Evolutionary conservation across 495 filamentous ascomycete species (phyloP).

Genomic region (Daldinia caldariorum): DNA sequence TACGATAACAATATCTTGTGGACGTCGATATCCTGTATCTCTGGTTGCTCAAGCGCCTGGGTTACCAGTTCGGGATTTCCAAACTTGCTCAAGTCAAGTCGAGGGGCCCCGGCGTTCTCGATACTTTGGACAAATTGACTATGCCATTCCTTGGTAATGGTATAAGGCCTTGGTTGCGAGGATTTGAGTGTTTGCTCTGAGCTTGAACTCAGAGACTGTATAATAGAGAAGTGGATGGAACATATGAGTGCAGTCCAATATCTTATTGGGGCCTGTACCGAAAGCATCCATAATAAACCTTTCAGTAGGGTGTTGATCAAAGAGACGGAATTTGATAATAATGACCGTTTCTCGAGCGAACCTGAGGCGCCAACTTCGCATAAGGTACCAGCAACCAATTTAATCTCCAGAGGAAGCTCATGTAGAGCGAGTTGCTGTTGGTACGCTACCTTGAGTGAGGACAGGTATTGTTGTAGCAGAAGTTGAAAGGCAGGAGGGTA

Average conservation of each 20-base stretch:
- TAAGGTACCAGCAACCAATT: constrained; percentile 35
- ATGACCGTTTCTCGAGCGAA: not conserved
- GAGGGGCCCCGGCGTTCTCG: constrained; percentile 26
- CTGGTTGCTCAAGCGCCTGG: constrained; percentile 12
- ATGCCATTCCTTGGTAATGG: constrained; percentile 41
- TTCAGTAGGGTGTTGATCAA: constrained; percentile 37
- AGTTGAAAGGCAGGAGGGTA: constrained; percentile 50
- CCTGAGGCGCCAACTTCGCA: constrained; percentile 36
- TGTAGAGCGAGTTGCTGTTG: constrained; percentile 22
- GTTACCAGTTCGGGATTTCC: constrained; percentile 1
- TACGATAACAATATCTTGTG: constrained; percentile 34
- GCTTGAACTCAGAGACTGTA: constrained; percentile 18
- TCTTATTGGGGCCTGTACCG: constrained; percentile 33
- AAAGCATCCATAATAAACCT: constrained; percentile 40
- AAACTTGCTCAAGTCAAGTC: constrained; percentile 19
- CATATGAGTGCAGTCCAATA: constrained; percentile 41
- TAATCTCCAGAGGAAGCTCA: constrained; percentile 37
- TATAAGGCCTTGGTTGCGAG: not conserved
- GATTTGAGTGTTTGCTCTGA: constrained; percentile 1
- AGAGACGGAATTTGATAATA: constrained; percentile 30
- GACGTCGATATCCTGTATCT: not conserved
- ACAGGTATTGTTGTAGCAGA: constrained; percentile 41
- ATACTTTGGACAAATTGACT: constrained; percentile 14
- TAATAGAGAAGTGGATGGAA: constrained; percentile 37
- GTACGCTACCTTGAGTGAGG: constrained; percentile 39